Percentiles rank a stretch among this genome's conserved stretches.
Conservation (phyloP, 75 land plant species). For the Pinus taeda region DNA sequence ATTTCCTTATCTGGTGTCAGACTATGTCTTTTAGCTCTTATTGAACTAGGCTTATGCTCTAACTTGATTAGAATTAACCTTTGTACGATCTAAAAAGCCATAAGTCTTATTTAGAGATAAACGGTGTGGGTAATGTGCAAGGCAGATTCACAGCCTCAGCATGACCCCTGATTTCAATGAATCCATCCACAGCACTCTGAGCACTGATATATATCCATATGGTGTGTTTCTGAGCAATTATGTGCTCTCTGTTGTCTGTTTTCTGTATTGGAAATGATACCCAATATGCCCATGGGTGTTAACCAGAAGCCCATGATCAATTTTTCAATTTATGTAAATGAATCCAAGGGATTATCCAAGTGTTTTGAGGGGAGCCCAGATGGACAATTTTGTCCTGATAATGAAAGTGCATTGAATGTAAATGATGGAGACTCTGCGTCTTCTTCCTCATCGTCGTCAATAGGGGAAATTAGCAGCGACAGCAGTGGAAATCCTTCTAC, state of each 20-base stretch:
- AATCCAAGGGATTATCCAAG: background rate
- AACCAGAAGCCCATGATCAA: constrained; percentile 1
- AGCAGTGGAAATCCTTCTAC: background rate
- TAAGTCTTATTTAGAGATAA: too few relatives aligned
- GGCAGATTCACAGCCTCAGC: background rate
- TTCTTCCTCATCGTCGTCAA: constrained; percentile 20
- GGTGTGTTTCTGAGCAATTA: background rate
- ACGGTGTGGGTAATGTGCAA: too few relatives aligned
- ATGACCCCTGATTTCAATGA: background rate
- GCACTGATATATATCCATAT: background rate
- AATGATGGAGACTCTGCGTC: background rate
- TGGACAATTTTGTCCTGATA: background rate
- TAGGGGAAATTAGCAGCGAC: constrained; percentile 37
- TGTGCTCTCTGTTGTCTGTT: background rate
- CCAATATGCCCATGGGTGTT: background rate
- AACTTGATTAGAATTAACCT: too few relatives aligned
- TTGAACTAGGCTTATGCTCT: too few relatives aligned
- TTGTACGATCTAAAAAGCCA: too few relatives aligned
- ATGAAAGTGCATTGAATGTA: background rate
- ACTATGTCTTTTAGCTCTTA: too few relatives aligned
- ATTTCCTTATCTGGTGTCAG: too few relatives aligned
- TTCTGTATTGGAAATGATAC: background rate
- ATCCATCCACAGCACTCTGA: background rate
- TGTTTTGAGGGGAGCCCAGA: background rate
- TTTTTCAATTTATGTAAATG: background rate